Conservation (phyloP, 176 grass and related monocot species). For the Musa itinerans region DNA sequence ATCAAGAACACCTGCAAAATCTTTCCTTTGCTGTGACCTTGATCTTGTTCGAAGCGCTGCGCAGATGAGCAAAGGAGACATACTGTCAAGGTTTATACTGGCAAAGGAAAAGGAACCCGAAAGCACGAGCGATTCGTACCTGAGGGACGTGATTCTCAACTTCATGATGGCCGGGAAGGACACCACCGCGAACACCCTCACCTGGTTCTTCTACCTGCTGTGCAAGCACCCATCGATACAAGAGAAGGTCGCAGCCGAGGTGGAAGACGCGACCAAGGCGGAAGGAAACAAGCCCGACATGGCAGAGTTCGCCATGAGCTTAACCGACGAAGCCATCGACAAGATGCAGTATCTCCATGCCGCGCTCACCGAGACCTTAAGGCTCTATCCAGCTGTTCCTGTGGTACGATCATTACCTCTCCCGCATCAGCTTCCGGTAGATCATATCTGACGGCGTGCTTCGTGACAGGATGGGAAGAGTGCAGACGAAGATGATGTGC, state of each 20-base stretch:
- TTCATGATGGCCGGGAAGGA: conserved; percentile 73
- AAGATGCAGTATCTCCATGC: conserved; percentile 58
- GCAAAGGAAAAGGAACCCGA: conserved; percentile 34
- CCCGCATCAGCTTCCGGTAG: background rate
- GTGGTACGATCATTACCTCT: conserved; percentile 14
- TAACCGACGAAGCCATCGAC: conserved; percentile 34
- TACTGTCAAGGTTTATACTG: conserved; percentile 63
- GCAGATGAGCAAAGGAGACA: conserved; percentile 38
- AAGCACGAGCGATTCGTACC: conserved; percentile 35
- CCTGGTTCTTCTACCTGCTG: conserved; percentile 73
- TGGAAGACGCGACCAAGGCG: conserved; percentile 24
- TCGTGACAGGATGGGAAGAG: conserved; percentile 38
- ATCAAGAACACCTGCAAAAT: too few species aligned
- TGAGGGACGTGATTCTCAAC: conserved; percentile 64
- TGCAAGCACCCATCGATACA: conserved; percentile 60
- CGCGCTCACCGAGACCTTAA: conserved; percentile 37
- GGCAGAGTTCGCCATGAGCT: conserved; percentile 21
- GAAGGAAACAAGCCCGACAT: conserved; percentile 9
- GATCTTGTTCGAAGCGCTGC: background rate
- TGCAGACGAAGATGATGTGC: conserved; percentile 36
- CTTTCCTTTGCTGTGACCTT: too few species aligned
- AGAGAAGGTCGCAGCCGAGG: conserved; percentile 47
- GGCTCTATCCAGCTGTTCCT: conserved; percentile 59
- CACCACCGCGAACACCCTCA: conserved; percentile 46
- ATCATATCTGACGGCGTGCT: background rate